These are phyloP conservation scores for Tetrahymena thermophila DNA, from an alignment of 73 alveolate species.

Conservation along the genomic window DNA sequence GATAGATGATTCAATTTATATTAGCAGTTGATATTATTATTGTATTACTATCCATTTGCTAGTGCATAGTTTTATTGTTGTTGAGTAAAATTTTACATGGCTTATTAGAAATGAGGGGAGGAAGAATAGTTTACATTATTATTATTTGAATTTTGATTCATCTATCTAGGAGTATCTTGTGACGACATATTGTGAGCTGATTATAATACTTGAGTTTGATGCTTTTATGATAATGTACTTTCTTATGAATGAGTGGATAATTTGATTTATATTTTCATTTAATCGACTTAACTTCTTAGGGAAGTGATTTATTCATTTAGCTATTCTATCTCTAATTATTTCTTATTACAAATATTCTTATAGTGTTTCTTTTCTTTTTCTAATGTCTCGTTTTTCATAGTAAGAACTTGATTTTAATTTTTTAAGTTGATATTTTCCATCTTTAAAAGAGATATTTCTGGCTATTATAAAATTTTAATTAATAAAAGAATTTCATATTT, in stretches of 20 bases:
- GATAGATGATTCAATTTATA: not conserved
- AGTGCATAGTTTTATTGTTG: not conserved
- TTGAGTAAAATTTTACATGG: not conserved
- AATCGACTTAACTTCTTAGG: not conserved
- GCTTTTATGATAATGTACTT: not conserved
- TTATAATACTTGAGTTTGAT: not conserved
- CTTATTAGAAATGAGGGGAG: not conserved
- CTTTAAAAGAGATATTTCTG: not conserved
- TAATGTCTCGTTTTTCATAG: not conserved
- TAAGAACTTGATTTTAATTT: not conserved
- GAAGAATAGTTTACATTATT: not conserved
- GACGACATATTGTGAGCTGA: not conserved
- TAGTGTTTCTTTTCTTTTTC: not conserved
- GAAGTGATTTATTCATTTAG: not conserved
- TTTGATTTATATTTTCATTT: not conserved
- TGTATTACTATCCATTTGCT: not conserved
- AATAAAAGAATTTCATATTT: too few species aligned
- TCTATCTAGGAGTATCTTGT: not conserved
- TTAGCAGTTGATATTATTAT: not conserved
- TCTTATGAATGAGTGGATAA: not conserved
- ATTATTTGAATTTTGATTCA: not conserved
- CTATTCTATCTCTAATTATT: not conserved
- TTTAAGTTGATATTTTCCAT: not conserved
- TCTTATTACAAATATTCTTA: not conserved
- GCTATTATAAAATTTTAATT: not conserved